phyloP scores from a whole-genome alignment of 176 grass and related monocot species.

The Elaeis guineensis region DNA sequence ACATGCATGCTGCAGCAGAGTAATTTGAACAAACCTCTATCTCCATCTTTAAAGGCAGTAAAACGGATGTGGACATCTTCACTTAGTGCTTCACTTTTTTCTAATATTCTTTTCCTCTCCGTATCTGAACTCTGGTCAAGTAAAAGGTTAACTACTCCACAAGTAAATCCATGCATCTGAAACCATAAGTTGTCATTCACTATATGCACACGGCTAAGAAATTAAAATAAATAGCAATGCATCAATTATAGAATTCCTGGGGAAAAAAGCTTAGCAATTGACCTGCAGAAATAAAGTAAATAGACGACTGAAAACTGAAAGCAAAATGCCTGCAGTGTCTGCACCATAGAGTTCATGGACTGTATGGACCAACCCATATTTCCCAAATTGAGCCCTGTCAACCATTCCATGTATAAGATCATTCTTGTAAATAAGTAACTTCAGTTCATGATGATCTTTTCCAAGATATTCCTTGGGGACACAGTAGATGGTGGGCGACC shows the following conservation, averaged over 20 bases:
- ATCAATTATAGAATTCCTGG: slow-evolving; percentile 5
- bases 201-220: too few species aligned
- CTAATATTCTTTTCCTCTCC: slow-evolving; percentile 30
- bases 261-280: not conserved
- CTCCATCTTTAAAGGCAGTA: slow-evolving; percentile 8
- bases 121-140: slow-evolving; percentile 26
- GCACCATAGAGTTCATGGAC: slow-evolving; percentile 90
- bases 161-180: slow-evolving; percentile 92
- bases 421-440: slow-evolving; percentile 51
- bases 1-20: too few species aligned
- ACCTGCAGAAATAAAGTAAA: slow-evolving; percentile 96
- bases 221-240: not conserved
- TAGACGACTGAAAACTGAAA: slow-evolving; percentile 81
- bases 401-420: slow-evolving; percentile 84
- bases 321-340: slow-evolving; percentile 60
- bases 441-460: slow-evolving; percentile 19
- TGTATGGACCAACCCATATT: slow-evolving; percentile 73
- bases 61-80: slow-evolving; percentile 38
- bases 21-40: slow-evolving; percentile 35
- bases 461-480: slow-evolving; percentile 49
- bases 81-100: slow-evolving; percentile 32
- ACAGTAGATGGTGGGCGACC: slow-evolving; percentile 69
- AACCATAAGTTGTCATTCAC: slow-evolving; percentile 5
- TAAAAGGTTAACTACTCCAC: slow-evolving; percentile 84
- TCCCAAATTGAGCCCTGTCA: slow-evolving; percentile 84